phyloP scores from a whole-genome alignment of 2,329 filamentous ascomycete species.

The Orbilia brochopaga region DNA sequence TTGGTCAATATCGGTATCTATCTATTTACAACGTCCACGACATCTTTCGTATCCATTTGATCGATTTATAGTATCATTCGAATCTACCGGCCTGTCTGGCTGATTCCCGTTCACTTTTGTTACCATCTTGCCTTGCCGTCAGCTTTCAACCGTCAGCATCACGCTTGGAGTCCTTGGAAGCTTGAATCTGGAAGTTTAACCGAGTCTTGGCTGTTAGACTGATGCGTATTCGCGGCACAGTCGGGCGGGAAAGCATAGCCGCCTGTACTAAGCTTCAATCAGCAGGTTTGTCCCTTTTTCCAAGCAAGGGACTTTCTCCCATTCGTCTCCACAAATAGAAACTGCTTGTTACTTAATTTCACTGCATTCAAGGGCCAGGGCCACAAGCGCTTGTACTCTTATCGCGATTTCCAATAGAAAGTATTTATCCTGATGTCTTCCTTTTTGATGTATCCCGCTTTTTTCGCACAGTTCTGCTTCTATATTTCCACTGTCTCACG shows the following conservation, averaged over 20 bases:
- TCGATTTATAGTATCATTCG: background rate
- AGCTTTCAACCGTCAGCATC: no score
- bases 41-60: background rate
- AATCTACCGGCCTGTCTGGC: conserved; percentile 3
- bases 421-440: conserved; percentile 11
- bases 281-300: conserved; percentile 30
- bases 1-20: conserved; percentile 4
- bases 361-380: background rate
- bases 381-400: conserved; percentile 22
- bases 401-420: conserved; percentile 14
- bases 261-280: conserved; percentile 19
- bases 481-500: conserved; percentile 13
- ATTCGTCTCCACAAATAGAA: conserved; percentile 50
- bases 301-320: background rate
- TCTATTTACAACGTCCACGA: conserved; percentile 6
- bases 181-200: background rate
- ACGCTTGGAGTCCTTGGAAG: no score
- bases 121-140: background rate
- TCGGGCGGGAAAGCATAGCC: conserved; percentile 8
- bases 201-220: conserved; percentile 7
- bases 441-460: conserved; percentile 14
- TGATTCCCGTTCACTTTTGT: background rate
- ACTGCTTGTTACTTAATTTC: conserved; percentile 32
- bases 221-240: conserved; percentile 48
- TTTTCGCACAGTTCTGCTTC: conserved; percentile 4